Conservation (phyloP, 2,329 filamentous ascomycete genomes). For the Sarocladium oryzae region DNA sequence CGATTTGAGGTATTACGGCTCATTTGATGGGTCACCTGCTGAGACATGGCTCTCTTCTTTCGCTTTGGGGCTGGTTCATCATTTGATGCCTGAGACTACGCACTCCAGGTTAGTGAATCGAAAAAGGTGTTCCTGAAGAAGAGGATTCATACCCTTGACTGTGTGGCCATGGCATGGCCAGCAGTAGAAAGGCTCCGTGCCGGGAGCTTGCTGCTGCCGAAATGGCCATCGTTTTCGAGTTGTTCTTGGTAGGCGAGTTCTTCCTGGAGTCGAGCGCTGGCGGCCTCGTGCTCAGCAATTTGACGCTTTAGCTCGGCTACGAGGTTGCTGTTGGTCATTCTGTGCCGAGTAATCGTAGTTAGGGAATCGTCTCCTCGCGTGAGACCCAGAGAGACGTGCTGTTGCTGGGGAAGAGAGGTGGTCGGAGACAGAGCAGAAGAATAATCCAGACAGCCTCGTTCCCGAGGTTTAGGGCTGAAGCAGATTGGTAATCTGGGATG, state of each 20-base stretch:
- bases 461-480: not conserved
- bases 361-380: slow-evolving; percentile 1
- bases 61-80: slow-evolving; percentile 4
- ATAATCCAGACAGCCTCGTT: slow-evolving; percentile 6
- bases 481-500: not conserved
- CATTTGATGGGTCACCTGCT: slow-evolving; percentile 1
- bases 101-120: slow-evolving; percentile 26
- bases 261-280: not conserved
- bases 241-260: not conserved
- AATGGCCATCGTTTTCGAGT: not conserved
- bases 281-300: not conserved
- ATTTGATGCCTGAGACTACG: slow-evolving; percentile 11
- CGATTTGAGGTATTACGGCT: slow-evolving; percentile 3
- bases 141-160: not conserved
- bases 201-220: not conserved
- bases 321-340: slow-evolving; percentile 4
- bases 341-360: not conserved
- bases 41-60: slow-evolving; percentile 7
- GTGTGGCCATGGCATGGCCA: slow-evolving; percentile 4
- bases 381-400: not conserved
- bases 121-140: slow-evolving; percentile 21
- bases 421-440: not conserved
- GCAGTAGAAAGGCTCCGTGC: slow-evolving; percentile 8
- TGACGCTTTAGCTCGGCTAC: slow-evolving; percentile 8
- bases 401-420: not conserved